Conservation (phyloP, 2,329 filamentous ascomycete genomes). For the Colletotrichum filicis region DNA sequence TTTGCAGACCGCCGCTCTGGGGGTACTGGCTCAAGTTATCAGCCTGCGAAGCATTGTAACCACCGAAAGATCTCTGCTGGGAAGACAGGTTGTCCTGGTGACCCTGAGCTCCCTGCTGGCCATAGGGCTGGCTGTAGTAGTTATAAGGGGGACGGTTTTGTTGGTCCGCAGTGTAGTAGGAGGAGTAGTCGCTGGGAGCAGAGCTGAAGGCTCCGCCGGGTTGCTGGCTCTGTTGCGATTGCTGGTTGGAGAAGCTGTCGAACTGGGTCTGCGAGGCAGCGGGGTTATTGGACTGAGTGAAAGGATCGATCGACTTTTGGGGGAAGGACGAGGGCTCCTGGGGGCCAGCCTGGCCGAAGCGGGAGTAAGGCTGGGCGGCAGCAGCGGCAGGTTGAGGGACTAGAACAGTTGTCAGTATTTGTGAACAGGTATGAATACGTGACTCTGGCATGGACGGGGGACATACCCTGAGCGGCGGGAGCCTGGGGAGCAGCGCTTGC, state of each 20-base stretch:
- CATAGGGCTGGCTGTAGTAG: constrained; percentile 75
- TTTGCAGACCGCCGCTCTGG: constrained; percentile 73
- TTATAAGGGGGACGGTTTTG: constrained; percentile 80
- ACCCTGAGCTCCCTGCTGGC: constrained; percentile 66
- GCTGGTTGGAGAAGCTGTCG: constrained; percentile 69
- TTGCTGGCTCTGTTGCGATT: constrained; percentile 66
- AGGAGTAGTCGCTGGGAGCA: constrained; percentile 81
- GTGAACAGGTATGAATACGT: constrained; percentile 30
- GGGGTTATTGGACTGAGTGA: constrained; percentile 76
- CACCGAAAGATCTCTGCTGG: constrained; percentile 82
- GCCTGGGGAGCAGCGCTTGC: constrained; percentile 43
- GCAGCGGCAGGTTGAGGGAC: constrained; percentile 61
- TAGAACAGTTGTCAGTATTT: neutral
- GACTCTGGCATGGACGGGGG: constrained; percentile 48
- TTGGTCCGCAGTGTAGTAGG: constrained; percentile 84
- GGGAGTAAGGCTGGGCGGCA: constrained; percentile 74
- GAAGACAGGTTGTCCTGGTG: constrained; percentile 78
- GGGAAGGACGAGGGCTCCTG: constrained; percentile 70
- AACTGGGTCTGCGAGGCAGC: constrained; percentile 63
- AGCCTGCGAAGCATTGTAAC: constrained; percentile 74
- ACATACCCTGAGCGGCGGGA: constrained; percentile 41
- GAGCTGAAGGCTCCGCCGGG: constrained; percentile 77
- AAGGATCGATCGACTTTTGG: constrained; percentile 90
- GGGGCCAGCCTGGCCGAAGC: constrained; percentile 71
- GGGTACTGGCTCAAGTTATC: constrained; percentile 77